Percentiles rank a stretch among this genome's conserved stretches.
These are phyloP conservation scores for Fusarium azukiicola DNA, from an alignment of 2,329 filamentous ascomycete genomes.

Conservation along the genomic window DNA sequence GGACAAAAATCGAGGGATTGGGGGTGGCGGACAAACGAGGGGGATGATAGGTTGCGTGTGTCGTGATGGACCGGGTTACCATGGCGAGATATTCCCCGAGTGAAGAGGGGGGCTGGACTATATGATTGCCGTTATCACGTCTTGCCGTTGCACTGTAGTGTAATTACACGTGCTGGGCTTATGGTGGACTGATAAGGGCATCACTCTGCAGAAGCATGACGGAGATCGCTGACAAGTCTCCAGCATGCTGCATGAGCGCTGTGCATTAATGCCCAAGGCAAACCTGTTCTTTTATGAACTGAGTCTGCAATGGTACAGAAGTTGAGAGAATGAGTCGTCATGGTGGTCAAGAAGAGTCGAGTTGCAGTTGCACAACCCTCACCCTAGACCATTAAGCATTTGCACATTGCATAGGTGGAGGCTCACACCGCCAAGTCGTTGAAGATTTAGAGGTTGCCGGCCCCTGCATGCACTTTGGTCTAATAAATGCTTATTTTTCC, in stretches of 20 bases:
- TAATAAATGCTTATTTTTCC: not conserved
- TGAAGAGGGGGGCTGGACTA: not conserved
- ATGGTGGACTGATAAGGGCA: not conserved
- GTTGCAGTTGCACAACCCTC: not conserved
- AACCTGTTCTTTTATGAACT: too few species aligned
- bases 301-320: too few species aligned
- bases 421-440: not conserved
- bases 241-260: too few species aligned
- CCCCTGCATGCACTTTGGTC: not conserved
- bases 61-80: not conserved
- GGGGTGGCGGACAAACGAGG: not conserved
- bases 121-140: not conserved
- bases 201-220: not conserved
- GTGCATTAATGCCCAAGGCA: too few species aligned
- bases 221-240: not conserved
- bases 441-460: not conserved
- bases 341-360: not conserved
- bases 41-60: not conserved
- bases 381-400: not conserved
- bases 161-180: not conserved
- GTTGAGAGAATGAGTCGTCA: not conserved
- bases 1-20: not conserved
- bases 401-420: not conserved
- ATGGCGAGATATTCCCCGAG: not conserved
- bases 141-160: not conserved